Evolutionary conservation across 2,329 filamentous ascomycete genomes (phyloP).

Genomic region (Gyromitra esculenta): DNA sequence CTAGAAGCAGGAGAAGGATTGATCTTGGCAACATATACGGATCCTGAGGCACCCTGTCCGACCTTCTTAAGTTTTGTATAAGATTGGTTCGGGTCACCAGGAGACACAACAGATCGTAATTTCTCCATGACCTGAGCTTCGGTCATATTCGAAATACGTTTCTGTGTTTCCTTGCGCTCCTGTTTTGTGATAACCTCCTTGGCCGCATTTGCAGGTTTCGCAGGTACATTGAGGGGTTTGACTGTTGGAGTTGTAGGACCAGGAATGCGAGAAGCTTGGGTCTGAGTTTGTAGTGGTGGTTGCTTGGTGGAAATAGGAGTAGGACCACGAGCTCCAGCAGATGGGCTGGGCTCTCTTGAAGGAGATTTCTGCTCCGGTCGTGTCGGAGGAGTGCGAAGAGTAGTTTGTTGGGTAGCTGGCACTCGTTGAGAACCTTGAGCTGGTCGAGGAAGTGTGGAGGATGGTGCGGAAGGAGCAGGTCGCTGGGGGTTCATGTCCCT

Average conservation of each 20-base stretch:
- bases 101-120: constrained; percentile 91
- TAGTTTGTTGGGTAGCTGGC: constrained; percentile 52
- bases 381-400: constrained; percentile 58
- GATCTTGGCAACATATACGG: constrained; percentile 96
- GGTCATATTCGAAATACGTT: constrained; percentile 96
- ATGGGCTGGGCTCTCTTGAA: constrained; percentile 62
- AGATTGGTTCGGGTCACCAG: constrained; percentile 90
- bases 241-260: constrained; percentile 67
- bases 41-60: constrained; percentile 95
- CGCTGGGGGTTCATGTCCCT: constrained; percentile 70
- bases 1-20: constrained; percentile 86
- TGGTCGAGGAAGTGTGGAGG: constrained; percentile 58
- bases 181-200: constrained; percentile 90
- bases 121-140: constrained; percentile 97
- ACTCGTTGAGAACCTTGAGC: constrained; percentile 49
- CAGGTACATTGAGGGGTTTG: constrained; percentile 80
- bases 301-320: constrained; percentile 37
- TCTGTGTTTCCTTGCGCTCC: constrained; percentile 85
- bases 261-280: constrained; percentile 65
- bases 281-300: constrained; percentile 59
- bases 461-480: constrained; percentile 79
- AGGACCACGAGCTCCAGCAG: constrained; percentile 48
- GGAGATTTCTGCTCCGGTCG: constrained; percentile 62
- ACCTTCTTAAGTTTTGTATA: constrained; percentile 99
- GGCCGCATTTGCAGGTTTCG: constrained; percentile 84